These are phyloP conservation scores for Alloascoidea africana DNA, from an alignment of 805 yeast species.

Conservation along the genomic window DNA sequence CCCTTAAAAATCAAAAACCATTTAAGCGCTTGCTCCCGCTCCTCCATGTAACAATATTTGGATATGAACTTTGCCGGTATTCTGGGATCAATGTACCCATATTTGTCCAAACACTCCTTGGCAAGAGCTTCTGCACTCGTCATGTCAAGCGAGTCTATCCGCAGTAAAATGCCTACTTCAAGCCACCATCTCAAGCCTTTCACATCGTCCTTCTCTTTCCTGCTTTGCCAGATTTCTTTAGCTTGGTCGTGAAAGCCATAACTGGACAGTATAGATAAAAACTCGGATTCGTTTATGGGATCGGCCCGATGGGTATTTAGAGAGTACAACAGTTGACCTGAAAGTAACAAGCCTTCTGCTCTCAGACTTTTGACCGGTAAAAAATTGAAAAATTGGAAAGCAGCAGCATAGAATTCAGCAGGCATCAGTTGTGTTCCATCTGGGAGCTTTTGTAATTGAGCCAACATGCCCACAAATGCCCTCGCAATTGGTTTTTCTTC, in stretches of 20 bases:
- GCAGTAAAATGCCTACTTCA: neutral
- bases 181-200: constrained; percentile 1
- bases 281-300: constrained; percentile 1
- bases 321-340: neutral
- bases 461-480: too few relatives aligned
- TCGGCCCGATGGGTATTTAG: neutral
- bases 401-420: too few relatives aligned
- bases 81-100: neutral
- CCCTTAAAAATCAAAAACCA: neutral
- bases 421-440: too few relatives aligned
- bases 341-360: neutral
- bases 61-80: neutral
- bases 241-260: neutral
- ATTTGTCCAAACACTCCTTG: neutral
- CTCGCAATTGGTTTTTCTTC: too few relatives aligned
- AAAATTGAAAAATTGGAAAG: too few relatives aligned
- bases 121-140: neutral
- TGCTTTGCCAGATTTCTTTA: neutral
- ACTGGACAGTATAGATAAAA: neutral
- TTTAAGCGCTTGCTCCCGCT: neutral
- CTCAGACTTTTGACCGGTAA: too few relatives aligned
- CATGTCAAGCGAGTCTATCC: neutral
- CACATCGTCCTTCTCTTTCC: neutral
- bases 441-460: too few relatives aligned
- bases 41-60: neutral